Conservation (phyloP, 1,284 basidiomycete species). For the Cryptococcus sp. region DNA sequence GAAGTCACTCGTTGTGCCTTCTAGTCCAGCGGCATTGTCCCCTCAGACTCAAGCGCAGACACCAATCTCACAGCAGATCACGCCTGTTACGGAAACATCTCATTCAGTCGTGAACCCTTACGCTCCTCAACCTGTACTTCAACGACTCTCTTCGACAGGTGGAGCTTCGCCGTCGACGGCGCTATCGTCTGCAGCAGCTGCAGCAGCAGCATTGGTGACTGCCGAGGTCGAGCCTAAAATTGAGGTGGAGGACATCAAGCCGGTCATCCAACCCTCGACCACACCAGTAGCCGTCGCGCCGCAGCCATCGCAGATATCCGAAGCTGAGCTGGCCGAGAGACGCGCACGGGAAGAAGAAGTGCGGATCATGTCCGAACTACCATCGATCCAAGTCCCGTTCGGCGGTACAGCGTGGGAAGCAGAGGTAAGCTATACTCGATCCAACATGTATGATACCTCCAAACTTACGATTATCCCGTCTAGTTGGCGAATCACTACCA, state of each 20-base stretch:
- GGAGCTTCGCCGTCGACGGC: not conserved
- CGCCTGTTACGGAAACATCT: not conserved
- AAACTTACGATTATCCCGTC: not conserved
- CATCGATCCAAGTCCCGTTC: slow-evolving; percentile 29
- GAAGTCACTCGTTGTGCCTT: slow-evolving; percentile 11
- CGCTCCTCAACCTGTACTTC: not conserved
- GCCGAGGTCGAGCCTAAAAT: slow-evolving; percentile 1
- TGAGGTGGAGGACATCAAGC: slow-evolving; percentile 12
- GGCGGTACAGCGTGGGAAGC: slow-evolving; percentile 35
- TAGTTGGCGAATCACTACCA: slow-evolving; percentile 33
- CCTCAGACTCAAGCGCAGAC: not conserved
- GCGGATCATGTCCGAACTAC: slow-evolving; percentile 37
- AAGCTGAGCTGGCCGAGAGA: slow-evolving; percentile 25
- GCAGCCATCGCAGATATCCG: slow-evolving; percentile 3
- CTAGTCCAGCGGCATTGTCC: not conserved
- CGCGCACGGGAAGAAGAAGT: slow-evolving; percentile 27
- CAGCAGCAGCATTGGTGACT: too few relatives aligned
- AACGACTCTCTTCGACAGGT: not conserved
- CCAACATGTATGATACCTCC: not conserved
- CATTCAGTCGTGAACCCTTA: not conserved
- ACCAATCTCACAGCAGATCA: not conserved
- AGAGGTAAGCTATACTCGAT: slow-evolving; percentile 23
- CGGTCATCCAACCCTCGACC: not conserved
- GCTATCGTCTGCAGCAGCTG: too few relatives aligned
- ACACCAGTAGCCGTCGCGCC: not conserved